Conservation (phyloP, 192 early-diverging fungal genomes). For the Coemansia brasiliensis region DNA sequence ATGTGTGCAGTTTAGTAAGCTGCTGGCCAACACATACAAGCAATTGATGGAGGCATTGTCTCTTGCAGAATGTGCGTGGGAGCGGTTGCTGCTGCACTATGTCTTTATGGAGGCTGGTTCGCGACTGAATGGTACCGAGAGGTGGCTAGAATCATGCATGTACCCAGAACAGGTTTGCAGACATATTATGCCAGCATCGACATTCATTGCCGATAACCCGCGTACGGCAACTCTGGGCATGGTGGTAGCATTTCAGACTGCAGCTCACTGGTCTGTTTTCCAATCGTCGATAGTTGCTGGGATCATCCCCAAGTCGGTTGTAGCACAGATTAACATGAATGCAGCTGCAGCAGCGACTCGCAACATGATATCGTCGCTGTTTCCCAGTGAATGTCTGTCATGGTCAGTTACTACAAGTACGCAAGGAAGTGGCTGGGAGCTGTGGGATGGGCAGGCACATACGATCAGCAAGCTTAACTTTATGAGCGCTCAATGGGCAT, state of each 20-base stretch:
- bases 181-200: constrained; percentile 1
- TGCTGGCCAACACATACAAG: constrained; percentile 15
- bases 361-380: constrained; percentile 17
- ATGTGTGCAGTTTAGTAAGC: constrained; percentile 14
- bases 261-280: constrained; percentile 38
- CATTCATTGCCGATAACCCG: not conserved
- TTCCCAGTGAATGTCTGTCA: not conserved
- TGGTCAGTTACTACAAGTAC: not conserved
- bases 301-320: constrained; percentile 22
- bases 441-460: constrained; percentile 47
- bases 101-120: constrained; percentile 29
- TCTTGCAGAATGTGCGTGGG: constrained; percentile 14
- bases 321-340: constrained; percentile 1
- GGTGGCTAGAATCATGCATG: constrained; percentile 33
- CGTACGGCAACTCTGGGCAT: constrained; percentile 18
- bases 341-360: constrained; percentile 5
- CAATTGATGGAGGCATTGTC: constrained; percentile 6
- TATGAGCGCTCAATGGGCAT: constrained; percentile 31
- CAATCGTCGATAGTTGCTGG: constrained; percentile 22
- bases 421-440: constrained; percentile 13
- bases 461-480: constrained; percentile 24
- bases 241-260: constrained; percentile 43
- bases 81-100: constrained; percentile 41
- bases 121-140: constrained; percentile 31
- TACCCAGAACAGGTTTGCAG: constrained; percentile 18